These are phyloP conservation scores for Rostrohypoxylon terebratum DNA, from an alignment of 495 filamentous ascomycete species.

Conservation along the genomic window DNA sequence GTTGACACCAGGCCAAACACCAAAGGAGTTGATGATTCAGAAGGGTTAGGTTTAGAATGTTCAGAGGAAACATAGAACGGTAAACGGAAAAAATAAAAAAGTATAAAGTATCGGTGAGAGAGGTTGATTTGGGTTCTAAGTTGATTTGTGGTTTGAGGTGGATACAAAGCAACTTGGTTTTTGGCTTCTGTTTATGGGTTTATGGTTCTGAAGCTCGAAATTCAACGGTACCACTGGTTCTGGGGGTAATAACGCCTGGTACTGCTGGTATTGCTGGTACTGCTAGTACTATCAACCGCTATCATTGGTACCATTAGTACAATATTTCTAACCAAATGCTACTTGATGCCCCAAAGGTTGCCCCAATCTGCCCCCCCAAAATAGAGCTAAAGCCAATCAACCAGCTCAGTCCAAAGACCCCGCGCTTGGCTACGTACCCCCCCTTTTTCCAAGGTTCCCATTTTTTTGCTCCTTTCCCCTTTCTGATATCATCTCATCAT, in stretches of 20 bases:
- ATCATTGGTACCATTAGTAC: not conserved
- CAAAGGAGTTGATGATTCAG: conserved; percentile 31
- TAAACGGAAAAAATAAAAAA: conserved; percentile 18
- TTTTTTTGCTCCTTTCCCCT: not conserved
- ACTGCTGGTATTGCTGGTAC: not conserved
- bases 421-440: conserved; percentile 40
- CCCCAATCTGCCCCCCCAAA: not conserved
- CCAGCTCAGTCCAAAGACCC: conserved; percentile 12
- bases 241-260: too few relatives aligned
- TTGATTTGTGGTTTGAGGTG: conserved; percentile 33
- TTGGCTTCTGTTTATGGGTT: conserved; percentile 12
- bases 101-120: conserved; percentile 46
- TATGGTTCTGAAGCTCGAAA: conserved; percentile 35
- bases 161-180: conserved; percentile 34
- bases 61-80: not conserved
- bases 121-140: conserved; percentile 9
- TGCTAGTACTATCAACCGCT: not conserved
- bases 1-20: conserved; percentile 47
- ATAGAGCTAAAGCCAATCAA: conserved; percentile 39
- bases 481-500: not conserved
- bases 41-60: not conserved
- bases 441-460: conserved; percentile 1
- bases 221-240: conserved; percentile 18
- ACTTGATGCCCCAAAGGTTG: conserved; percentile 10
- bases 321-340: conserved; percentile 3